Base-by-base conservation (phyloP, 768 basidiomycete genomes). In the Suillus clintonianus region DNA sequence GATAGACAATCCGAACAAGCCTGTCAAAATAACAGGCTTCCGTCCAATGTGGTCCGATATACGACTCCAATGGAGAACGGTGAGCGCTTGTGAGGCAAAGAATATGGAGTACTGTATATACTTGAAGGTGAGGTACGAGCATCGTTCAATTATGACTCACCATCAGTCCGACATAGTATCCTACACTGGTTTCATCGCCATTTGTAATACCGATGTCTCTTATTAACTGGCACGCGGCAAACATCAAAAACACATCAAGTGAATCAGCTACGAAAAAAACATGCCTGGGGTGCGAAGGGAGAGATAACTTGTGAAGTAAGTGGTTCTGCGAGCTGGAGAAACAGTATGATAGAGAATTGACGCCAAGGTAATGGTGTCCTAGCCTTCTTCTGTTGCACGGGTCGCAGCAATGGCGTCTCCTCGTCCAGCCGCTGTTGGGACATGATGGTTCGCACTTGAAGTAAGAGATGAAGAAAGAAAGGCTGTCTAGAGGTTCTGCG, bases 261-360 rank as follows among this genome's bases (percentile, higher is more conserved):
- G 9, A 17, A 4, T 43, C 13, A 22, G 39, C 11, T 24, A 57
- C 10, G 55, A 13, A 60, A 47, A 30, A 30, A 39, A 69, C 82
- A 51, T 61, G 88, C 89, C 79, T 92, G 85, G 4, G 89, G 89
- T 22, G 87, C 83, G 70, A 92, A 92, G 0, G 91, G 91, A 57
- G 85, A 85, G 64, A 93, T 91, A 62, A 93, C 88, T 65, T 91
- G 84, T 7, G 84, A 84, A 2, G 91, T 90, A 67, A 94, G 77
- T 1, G 91, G 91, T 71, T 94, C 92, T 37, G 89, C 81, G 47
- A 92, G 84, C 72, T 92, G 90, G 24, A 93, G 81, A 67, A 91
- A 81, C 60, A 94, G 72, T 4, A 92, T 80, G 65, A 94, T 85
- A 51, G 80, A 80, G 63, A 92, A 82, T 78, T 92, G 91, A 64